phyloP scores from a whole-genome alignment of 768 basidiomycete species.

The Lyophyllum atratum region DNA sequence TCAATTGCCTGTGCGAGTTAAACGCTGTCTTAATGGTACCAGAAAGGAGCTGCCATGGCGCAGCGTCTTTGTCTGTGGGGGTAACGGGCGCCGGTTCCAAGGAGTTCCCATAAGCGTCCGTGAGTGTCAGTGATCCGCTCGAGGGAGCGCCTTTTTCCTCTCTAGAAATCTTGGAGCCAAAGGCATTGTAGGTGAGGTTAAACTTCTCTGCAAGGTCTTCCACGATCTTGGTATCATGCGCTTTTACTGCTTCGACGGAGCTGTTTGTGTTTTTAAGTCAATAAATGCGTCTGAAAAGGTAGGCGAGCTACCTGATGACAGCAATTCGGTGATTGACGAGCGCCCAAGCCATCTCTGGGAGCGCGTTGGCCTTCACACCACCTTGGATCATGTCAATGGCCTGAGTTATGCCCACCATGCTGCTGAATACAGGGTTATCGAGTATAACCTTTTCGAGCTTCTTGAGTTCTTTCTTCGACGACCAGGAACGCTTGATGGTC shows the following conservation, averaged over 20 bases:
- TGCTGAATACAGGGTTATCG: constrained; percentile 40
- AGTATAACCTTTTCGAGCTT: constrained; percentile 51
- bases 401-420: constrained; percentile 69
- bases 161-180: constrained; percentile 43
- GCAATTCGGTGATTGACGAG: constrained; percentile 75
- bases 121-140: constrained; percentile 51
- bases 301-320: constrained; percentile 48
- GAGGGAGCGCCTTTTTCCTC: constrained; percentile 26
- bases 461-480: constrained; percentile 52
- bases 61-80: constrained; percentile 43
- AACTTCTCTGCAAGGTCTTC: constrained; percentile 47
- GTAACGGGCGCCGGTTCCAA: constrained; percentile 73
- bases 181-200: constrained; percentile 62
- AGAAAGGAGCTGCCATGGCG: constrained; percentile 53
- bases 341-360: constrained; percentile 73
- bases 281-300: no score
- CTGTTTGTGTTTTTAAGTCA: neutral
- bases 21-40: constrained; percentile 68
- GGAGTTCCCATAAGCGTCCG: constrained; percentile 47
- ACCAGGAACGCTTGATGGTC: constrained; percentile 46
- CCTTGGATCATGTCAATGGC: constrained; percentile 73
- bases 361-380: constrained; percentile 75
- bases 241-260: constrained; percentile 35
- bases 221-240: constrained; percentile 47
- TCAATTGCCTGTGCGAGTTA: constrained; percentile 45